Percentiles rank a stretch among this genome's conserved stretches.
Evolutionary conservation across 176 grass and related monocot species (phyloP).

Genomic region (Leersia perrieri): DNA sequence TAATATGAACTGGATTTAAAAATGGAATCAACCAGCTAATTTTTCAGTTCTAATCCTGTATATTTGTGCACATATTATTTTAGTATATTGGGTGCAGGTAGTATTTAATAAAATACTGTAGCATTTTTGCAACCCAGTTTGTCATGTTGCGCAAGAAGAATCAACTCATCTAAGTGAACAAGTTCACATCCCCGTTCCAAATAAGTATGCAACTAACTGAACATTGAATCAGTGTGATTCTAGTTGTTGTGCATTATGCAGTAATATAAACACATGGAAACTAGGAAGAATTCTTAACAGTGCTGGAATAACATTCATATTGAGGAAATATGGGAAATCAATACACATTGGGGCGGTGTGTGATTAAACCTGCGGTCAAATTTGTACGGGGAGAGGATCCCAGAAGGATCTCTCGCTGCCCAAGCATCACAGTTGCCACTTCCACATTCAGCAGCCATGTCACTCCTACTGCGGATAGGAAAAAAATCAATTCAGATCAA

Average conservation of each 20-base stretch:
- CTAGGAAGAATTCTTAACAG: neutral
- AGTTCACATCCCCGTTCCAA: neutral
- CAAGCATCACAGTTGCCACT: conserved; percentile 57
- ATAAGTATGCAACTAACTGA: neutral
- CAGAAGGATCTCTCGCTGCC: conserved; percentile 65
- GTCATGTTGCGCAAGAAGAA: neutral
- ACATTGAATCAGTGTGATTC: no score
- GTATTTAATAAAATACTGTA: neutral
- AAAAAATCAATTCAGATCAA: neutral
- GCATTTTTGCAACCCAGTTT: neutral
- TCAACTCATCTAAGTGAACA: neutral
- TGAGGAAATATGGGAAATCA: neutral
- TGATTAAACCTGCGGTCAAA: conserved; percentile 61
- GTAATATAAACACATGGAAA: neutral
- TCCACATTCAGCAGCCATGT: conserved; percentile 48
- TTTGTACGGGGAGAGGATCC: conserved; percentile 66
- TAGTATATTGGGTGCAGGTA: neutral
- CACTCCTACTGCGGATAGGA: neutral
- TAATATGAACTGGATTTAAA: neutral
- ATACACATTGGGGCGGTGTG: neutral
- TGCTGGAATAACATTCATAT: neutral
- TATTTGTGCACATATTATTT: neutral
- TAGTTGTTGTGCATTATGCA: neutral
- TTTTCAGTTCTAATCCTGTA: neutral
- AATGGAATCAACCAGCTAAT: neutral